These are phyloP conservation scores for Fonsecaea nubica DNA, from an alignment of 2,329 filamentous ascomycete genomes.

Conservation along the genomic window DNA sequence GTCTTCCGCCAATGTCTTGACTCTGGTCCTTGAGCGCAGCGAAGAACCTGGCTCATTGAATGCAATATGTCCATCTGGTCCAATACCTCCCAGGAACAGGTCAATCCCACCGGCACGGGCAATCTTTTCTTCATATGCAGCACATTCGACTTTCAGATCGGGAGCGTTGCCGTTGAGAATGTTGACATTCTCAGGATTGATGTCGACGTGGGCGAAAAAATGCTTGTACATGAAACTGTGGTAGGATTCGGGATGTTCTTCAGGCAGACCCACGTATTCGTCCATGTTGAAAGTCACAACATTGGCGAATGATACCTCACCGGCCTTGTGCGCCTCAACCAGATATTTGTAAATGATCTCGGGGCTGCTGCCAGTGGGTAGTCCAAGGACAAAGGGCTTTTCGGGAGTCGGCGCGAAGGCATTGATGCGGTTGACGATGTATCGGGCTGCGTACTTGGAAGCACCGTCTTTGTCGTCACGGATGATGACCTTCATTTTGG, in stretches of 20 bases:
- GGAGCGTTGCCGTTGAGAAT: conserved; percentile 81
- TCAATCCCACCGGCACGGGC: conserved; percentile 77
- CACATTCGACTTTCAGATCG: conserved; percentile 77
- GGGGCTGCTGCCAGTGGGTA: conserved; percentile 83
- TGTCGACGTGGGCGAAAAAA: conserved; percentile 86
- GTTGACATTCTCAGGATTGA: conserved; percentile 80
- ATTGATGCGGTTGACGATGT: conserved; percentile 81
- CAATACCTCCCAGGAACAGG: conserved; percentile 83
- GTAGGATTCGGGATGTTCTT: conserved; percentile 84
- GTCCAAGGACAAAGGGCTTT: conserved; percentile 79
- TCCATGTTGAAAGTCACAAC: conserved; percentile 95
- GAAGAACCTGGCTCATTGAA: conserved; percentile 90
- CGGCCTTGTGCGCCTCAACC: conserved; percentile 58
- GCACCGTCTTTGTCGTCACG: conserved; percentile 72
- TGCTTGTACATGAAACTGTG: conserved; percentile 94
- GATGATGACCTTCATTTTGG: conserved; percentile 79
- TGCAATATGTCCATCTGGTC: conserved; percentile 84
- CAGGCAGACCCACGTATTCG: conserved; percentile 83
- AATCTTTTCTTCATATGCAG: conserved; percentile 80
- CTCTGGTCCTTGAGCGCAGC: conserved; percentile 76
- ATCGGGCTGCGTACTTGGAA: conserved; percentile 78
- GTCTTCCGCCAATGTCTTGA: conserved; percentile 87
- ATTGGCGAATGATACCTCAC: conserved; percentile 80
- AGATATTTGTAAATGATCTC: conserved; percentile 78
- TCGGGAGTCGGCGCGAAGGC: conserved; percentile 73